A percentile compares a stretch with the other conserved stretches of the same genome.
phyloP scores from a whole-genome alignment of 2,329 filamentous ascomycete species.

The Diaporthe amygdali region DNA sequence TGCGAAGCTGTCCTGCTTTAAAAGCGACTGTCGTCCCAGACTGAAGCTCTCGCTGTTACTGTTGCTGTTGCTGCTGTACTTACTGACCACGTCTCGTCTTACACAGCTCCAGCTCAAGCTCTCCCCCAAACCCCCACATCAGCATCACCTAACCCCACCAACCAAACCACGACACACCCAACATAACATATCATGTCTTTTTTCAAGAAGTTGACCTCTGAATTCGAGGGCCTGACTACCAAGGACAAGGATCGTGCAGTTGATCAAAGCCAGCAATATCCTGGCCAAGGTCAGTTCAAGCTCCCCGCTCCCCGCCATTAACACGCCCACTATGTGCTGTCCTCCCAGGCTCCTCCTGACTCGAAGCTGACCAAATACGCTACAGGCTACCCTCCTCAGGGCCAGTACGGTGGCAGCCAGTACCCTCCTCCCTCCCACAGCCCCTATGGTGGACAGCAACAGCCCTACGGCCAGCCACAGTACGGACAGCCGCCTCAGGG shows the following conservation, averaged over 20 bases:
- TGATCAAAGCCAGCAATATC: slow-evolving; percentile 27
- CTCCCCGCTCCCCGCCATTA: slow-evolving; percentile 5
- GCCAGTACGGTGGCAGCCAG: slow-evolving; percentile 15
- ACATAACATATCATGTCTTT: slow-evolving; percentile 38
- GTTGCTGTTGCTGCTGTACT: neutral
- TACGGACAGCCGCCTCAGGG: neutral
- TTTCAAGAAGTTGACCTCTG: slow-evolving; percentile 40
- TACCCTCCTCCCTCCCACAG: slow-evolving; percentile 19
- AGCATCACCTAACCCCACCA: slow-evolving; percentile 6
- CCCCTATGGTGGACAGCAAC: slow-evolving; percentile 22
- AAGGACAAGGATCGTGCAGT: slow-evolving; percentile 42
- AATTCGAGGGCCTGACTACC: slow-evolving; percentile 45
- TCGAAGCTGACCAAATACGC: slow-evolving; percentile 4
- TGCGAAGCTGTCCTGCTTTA: slow-evolving; percentile 7
- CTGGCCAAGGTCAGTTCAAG: slow-evolving; percentile 22
- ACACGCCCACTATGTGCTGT: neutral
- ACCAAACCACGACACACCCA: neutral
- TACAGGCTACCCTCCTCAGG: slow-evolving; percentile 21
- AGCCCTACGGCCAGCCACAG: slow-evolving; percentile 26
- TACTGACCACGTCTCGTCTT: neutral
- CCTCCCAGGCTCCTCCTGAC: neutral
- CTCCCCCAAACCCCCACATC: neutral
- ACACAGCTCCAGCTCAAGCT: neutral
- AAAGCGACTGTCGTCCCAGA: slow-evolving; percentile 10
- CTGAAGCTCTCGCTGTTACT: neutral